A percentile compares a stretch with the other conserved stretches of the same genome.
Evolutionary conservation across 768 basidiomycete genomes (phyloP).

Genomic region (Lentinula edodes): DNA sequence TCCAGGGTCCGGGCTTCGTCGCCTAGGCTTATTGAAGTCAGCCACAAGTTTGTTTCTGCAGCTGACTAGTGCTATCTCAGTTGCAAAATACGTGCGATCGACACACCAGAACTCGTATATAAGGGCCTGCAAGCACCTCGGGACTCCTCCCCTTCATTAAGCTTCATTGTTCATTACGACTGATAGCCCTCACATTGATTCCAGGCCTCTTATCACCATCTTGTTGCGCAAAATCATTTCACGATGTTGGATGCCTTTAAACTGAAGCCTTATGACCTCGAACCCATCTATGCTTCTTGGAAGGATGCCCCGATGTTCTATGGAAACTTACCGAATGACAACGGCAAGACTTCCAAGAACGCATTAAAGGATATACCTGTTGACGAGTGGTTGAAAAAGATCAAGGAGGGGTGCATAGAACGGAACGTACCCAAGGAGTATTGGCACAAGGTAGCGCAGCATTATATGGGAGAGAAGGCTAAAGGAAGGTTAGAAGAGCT

Average conservation of each 20-base stretch:
- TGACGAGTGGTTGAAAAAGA: conserved; percentile 67
- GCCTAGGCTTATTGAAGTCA: background rate
- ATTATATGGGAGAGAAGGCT: conserved; percentile 70
- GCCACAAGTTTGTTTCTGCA: no score
- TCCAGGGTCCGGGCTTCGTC: background rate
- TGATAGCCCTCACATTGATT: background rate
- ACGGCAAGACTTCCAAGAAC: conserved; percentile 38
- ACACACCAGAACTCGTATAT: background rate
- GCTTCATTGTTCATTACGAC: background rate
- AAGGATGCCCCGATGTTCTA: conserved; percentile 58
- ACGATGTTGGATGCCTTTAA: conserved; percentile 72
- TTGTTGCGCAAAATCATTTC: background rate
- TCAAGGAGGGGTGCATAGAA: conserved; percentile 66
- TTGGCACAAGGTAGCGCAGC: conserved; percentile 79
- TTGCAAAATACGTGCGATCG: background rate
- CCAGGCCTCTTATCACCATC: background rate
- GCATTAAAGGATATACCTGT: conserved; percentile 47
- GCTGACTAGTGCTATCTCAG: no score
- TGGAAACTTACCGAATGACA: conserved; percentile 51
- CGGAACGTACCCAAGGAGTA: conserved; percentile 72
- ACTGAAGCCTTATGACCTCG: conserved; percentile 71
- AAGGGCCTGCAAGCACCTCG: background rate
- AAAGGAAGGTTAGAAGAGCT: conserved; percentile 60
- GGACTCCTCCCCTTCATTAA: background rate
- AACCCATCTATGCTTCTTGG: conserved; percentile 64